Base-by-base conservation (phyloP, 1,284 basidiomycete genomes). In the Thecaphora frezii region DNA sequence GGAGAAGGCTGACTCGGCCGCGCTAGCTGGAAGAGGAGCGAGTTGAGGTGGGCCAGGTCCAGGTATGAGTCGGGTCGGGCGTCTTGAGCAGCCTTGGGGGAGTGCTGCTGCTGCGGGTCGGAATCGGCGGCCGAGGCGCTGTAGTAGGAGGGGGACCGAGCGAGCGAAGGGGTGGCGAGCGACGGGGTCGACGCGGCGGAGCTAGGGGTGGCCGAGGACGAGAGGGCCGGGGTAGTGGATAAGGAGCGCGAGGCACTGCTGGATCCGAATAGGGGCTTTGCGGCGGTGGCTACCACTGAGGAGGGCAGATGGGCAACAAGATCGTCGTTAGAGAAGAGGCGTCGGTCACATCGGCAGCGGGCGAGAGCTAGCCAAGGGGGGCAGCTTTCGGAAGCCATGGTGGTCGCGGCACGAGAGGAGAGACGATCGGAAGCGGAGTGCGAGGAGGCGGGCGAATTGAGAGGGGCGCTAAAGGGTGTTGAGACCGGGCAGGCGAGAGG, bases 11-110 rank as follows among this genome's bases (percentile, higher is more conserved):
- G 51, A 5, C 14, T 14, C 16, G 42, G 48, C 22, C 24, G 56
- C 8, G 63, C 48, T 22, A 69, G 40, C 43, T 61, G 57, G 51
- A 47, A 55, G 40, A 69, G 66, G 13, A 69, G 52, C 36, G 58
- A 49, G 46, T 60, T 69, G 46, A 69, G 58, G 30, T 58, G 54
- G 8, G 54, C 53, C 12, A 69, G 50, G 51, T 61, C 58, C 47
- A 62, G 43, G 22, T 38, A 44, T 21, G 40, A 7, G 10, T 36
- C 33, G 3, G 33, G 28, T 5, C 28, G 5, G 28, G 28, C 28
- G 5, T 28, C 28, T 5, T 28, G 7, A 7, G 13, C 28, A 13
- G 5, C 12, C 33, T 36, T 36, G 33, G 12, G n/a, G n/a, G n/a
- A 9, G 8, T 36, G 33, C 33, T 36, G 33, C 33, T 9, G 5